phyloP scores from a whole-genome alignment of 192 early-diverging fungal species.

The Funneliformis geosporum region DNA sequence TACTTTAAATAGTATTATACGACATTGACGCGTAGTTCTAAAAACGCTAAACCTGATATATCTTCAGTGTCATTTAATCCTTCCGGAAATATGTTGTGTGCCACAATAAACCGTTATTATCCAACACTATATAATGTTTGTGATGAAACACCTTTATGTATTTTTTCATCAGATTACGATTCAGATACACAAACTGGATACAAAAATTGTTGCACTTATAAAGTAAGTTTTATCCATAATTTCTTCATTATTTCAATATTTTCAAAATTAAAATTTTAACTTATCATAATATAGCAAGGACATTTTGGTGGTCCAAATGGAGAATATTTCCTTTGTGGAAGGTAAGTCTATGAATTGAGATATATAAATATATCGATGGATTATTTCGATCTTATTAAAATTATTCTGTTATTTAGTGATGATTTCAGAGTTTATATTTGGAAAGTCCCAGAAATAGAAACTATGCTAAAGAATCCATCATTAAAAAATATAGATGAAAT shows the following conservation, averaged over 20 bases:
- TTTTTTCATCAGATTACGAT: not conserved
- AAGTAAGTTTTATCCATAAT: not conserved
- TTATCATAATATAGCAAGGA: not conserved
- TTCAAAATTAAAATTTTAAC: not conserved
- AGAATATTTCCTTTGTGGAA: not conserved
- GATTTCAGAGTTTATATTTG: conserved; percentile 10
- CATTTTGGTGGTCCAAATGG: conserved; percentile 13
- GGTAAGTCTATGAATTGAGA: not conserved
- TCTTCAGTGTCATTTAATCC: not conserved
- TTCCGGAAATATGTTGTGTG: not conserved
- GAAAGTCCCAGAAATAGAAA: not conserved
- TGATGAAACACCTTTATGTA: conserved; percentile 4
- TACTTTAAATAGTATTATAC: not conserved
- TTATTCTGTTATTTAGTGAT: not conserved
- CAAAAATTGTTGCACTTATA: not conserved
- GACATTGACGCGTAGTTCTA: not conserved
- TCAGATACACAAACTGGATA: not conserved
- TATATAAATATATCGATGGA: not conserved
- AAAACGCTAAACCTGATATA: not conserved
- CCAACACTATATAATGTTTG: not conserved
- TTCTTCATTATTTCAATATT: not conserved
- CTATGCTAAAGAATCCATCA: not conserved
- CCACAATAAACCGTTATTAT: not conserved
- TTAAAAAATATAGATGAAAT: not conserved
- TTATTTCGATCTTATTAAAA: not conserved